Evolutionary conservation across 768 basidiomycete genomes (phyloP).

Genomic region (Hygrocybe punicea): DNA sequence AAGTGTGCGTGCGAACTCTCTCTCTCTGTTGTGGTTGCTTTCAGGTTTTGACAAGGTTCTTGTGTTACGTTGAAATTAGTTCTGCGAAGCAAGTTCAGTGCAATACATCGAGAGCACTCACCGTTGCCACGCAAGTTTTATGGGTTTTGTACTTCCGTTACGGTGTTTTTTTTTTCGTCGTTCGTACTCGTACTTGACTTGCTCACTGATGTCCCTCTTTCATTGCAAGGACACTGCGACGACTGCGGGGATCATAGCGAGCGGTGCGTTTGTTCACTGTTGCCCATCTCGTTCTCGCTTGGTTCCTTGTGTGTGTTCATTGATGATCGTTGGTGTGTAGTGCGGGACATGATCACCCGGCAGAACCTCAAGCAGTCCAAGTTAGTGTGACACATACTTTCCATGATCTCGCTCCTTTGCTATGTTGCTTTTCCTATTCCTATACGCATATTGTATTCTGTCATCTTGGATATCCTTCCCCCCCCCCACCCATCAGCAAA

Average conservation of each 20-base stretch:
- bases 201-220: background rate
- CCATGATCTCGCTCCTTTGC: no score
- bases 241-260: conserved; percentile 72
- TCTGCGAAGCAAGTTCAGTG: conserved; percentile 66
- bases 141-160: conserved; percentile 74
- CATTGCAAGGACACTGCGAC: conserved; percentile 57
- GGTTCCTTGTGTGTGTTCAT: background rate
- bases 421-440: no score
- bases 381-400: conserved; percentile 44
- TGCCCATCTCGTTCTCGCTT: no score
- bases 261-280: conserved; percentile 46
- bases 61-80: conserved; percentile 41
- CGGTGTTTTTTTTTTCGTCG: conserved; percentile 39
- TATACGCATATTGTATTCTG: no score
- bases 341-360: conserved; percentile 79
- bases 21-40: background rate
- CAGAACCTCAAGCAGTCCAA: conserved; percentile 73
- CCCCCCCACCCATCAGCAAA: no score
- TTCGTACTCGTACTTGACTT: background rate
- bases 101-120: conserved; percentile 74
- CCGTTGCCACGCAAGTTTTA: conserved; percentile 74
- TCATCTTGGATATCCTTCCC: no score
- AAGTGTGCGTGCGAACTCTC: conserved; percentile 51
- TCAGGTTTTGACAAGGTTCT: background rate
- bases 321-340: conserved; percentile 32